phyloP scores from a whole-genome alignment of 805 yeast species.

The Cyberlindnera suaveolens region DNA sequence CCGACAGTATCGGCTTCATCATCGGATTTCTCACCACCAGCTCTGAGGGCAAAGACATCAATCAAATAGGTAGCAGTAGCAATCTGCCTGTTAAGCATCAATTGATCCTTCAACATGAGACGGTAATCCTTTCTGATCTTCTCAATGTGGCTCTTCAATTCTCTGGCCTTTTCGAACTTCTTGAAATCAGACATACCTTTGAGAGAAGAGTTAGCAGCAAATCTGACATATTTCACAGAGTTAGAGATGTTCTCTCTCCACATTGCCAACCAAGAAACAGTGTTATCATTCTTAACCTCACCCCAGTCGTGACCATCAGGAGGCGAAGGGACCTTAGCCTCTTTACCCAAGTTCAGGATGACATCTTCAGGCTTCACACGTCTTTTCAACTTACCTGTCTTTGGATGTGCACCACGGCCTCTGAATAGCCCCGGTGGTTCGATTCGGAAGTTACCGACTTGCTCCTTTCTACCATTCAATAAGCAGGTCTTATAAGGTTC shows the following conservation, averaged over 20 bases:
- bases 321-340: conserved; percentile 67
- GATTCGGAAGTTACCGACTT: conserved; percentile 87
- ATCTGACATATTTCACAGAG: conserved; percentile 78
- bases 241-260: conserved; percentile 93
- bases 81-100: conserved; percentile 83
- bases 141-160: conserved; percentile 67
- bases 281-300: conserved; percentile 78
- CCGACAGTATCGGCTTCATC: conserved; percentile 99
- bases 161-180: conserved; percentile 91
- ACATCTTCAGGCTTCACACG: conserved; percentile 89
- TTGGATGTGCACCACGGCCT: conserved; percentile 97
- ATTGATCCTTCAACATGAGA: conserved; percentile 57
- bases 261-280: conserved; percentile 94
- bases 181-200: conserved; percentile 89
- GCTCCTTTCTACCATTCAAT: conserved; percentile 83
- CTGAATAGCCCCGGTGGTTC: conserved; percentile 96
- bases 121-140: conserved; percentile 71
- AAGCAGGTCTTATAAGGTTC: conserved; percentile 77
- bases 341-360: conserved; percentile 72
- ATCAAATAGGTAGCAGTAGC: conserved; percentile 92
- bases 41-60: conserved; percentile 91
- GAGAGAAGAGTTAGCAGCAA: conserved; percentile 85
- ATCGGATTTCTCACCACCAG: conserved; percentile 95
- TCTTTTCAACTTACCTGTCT: conserved; percentile 84
- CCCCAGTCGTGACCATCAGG: conserved; percentile 92